phyloP scores from a whole-genome alignment of 108 stramenopile species.

The Stephanodiscus triporus region DNA sequence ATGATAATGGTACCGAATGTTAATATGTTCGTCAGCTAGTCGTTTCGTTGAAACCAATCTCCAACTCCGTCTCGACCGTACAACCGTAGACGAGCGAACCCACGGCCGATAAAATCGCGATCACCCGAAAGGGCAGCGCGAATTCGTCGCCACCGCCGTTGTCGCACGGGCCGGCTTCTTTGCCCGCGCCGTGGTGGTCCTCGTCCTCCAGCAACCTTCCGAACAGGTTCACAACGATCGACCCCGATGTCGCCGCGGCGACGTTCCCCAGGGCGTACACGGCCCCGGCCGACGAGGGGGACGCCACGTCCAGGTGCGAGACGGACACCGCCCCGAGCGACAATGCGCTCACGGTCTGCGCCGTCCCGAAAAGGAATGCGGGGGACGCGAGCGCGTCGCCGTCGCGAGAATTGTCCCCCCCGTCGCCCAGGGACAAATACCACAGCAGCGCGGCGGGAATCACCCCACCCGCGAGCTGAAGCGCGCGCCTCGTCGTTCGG shows the following conservation, averaged over 20 bases:
- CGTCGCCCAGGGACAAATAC: slow-evolving; percentile 14
- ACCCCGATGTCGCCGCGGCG: slow-evolving; percentile 38
- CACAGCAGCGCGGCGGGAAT: slow-evolving; percentile 31
- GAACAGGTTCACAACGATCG: slow-evolving; percentile 33
- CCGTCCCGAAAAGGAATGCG: slow-evolving; percentile 38
- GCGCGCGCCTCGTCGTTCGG: slow-evolving; percentile 21
- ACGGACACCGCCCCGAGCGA: slow-evolving; percentile 48
- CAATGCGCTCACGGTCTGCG: slow-evolving; percentile 46
- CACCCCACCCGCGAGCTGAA: slow-evolving; percentile 32
- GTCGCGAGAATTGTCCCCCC: neutral
- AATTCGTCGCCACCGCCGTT: slow-evolving; percentile 26
- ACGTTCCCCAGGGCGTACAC: slow-evolving; percentile 52
- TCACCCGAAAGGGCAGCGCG: slow-evolving; percentile 32
- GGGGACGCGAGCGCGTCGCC: slow-evolving; percentile 3
- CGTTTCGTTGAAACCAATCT: slow-evolving; percentile 11
- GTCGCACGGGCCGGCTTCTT: too few relatives aligned
- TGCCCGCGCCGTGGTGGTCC: neutral
- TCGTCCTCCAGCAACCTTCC: slow-evolving; percentile 26
- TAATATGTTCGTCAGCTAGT: neutral
- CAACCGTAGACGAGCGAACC: slow-evolving; percentile 37
- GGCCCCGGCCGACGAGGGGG: slow-evolving; percentile 34
- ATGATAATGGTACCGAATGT: too few relatives aligned
- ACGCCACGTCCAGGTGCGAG: slow-evolving; percentile 43
- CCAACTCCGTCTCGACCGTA: slow-evolving; percentile 32
- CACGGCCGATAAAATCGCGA: slow-evolving; percentile 32